Base-by-base conservation (phyloP, 176 grass and related monocot genomes). In the Stipa capillata region DNA sequence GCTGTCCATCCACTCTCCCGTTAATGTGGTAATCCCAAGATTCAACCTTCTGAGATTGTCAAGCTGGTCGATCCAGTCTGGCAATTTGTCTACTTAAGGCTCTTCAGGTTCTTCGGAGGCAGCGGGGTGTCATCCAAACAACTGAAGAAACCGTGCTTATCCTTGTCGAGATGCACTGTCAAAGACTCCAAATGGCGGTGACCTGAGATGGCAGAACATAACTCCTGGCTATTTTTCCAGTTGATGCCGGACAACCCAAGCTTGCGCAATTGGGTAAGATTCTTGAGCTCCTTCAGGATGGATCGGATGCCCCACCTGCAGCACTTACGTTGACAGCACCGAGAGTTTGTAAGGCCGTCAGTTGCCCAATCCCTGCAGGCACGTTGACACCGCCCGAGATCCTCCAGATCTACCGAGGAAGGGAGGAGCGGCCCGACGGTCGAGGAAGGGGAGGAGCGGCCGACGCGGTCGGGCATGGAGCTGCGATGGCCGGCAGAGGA, bases 11-110 rank as follows among this genome's bases (percentile, higher is more conserved):
- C n/a, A n/a, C n/a, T 29, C 12, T 58, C 25, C 25, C 1, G 11
- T 15, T 58, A 58, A 29, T 15, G 14, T 15, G 12, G 25, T 29
- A 3, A 29, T 14, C 24, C 29, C 55, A 58, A 58, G 25, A 58
- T 29, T 11, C 55, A 58, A 15, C 25, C 27, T 56, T 13, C 10
- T 0, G 10, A 14, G n/a, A n/a, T n/a, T 0, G 5, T 4, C 1
- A 1, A 0, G 0, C 0, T 13, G 0, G 0, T 1, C 4, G 0
- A 27, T 15, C 55, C 55, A 58, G 55, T 0, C 10, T 58, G 55
- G 55, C 1, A 58, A 58, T 2, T 0, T 28, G 11, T 57, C 11
- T 5, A 4, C 55, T 58, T 58, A 15, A 58, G 25, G 4, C 25
- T 58, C 2, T 0, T 58, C 15, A 58, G 25, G 1, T 6, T 29